Percentiles rank a stretch among this genome's conserved stretches.
phyloP scores from a whole-genome alignment of 2,329 filamentous ascomycete genomes.

The Ilyonectria robusta region DNA sequence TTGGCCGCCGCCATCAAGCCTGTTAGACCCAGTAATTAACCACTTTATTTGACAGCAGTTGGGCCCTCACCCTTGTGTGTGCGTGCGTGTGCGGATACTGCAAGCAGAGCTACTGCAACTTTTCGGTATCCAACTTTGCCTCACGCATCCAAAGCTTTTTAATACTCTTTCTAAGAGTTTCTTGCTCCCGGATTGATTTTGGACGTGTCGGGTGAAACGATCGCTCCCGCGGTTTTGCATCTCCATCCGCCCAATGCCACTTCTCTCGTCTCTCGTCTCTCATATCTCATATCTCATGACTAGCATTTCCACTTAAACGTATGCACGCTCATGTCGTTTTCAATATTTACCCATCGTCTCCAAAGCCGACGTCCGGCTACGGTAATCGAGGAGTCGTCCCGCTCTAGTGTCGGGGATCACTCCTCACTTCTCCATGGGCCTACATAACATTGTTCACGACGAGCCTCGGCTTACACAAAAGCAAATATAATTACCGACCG shows the following conservation, averaged over 20 bases:
- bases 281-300: constrained; percentile 1
- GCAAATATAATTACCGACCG: neutral
- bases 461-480: constrained; percentile 16
- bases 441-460: neutral
- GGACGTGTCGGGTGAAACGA: neutral
- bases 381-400: neutral
- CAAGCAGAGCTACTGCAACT: neutral
- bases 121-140: constrained; percentile 1
- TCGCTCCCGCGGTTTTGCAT: neutral
- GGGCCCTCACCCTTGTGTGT: neutral
- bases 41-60: constrained; percentile 9
- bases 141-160: neutral
- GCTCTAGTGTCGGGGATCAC: constrained; percentile 4
- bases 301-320: constrained; percentile 11
- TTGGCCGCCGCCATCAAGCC: neutral
- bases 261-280: constrained; percentile 18
- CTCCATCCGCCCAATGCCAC: neutral
- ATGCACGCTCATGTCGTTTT: constrained; percentile 13
- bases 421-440: neutral
- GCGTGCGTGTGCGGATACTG: neutral
- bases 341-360: constrained; percentile 7
- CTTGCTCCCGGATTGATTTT: neutral
- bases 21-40: constrained; percentile 6
- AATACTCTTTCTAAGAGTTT: neutral
- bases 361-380: neutral